These are phyloP conservation scores for Euptelea pleiosperma DNA, from an alignment of 164 flowering plant species.

Conservation along the genomic window DNA sequence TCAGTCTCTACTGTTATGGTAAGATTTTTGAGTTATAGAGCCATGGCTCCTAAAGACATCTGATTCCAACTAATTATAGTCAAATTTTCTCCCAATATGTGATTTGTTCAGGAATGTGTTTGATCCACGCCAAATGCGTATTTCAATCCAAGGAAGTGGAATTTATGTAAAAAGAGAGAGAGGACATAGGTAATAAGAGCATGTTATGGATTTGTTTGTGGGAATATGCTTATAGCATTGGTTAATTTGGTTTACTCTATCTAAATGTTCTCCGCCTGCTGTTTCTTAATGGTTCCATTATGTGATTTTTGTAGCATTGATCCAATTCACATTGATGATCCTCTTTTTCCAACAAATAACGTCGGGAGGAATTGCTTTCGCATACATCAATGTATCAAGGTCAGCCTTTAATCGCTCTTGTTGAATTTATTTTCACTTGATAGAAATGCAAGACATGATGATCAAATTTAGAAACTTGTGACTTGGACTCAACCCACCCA, in stretches of 20 bases:
- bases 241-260: neutral
- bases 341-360: slow-evolving; percentile 86
- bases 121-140: slow-evolving; percentile 98
- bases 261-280: neutral
- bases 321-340: slow-evolving; percentile 94
- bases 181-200: slow-evolving; percentile 60
- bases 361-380: slow-evolving; percentile 96
- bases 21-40: neutral
- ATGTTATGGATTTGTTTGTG: slow-evolving; percentile 7
- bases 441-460: too few species aligned
- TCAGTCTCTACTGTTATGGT: neutral
- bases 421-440: slow-evolving; percentile 3
- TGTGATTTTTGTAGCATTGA: slow-evolving; percentile 62
- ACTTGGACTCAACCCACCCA: too few species aligned
- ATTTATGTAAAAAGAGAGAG: slow-evolving; percentile 78
- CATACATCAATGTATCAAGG: slow-evolving; percentile 98
- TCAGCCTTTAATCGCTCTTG: slow-evolving; percentile 20
- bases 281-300: slow-evolving; percentile 6
- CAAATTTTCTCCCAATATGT: neutral
- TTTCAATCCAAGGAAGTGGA: slow-evolving; percentile 92
- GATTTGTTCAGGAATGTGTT: slow-evolving; percentile 67
- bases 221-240: neutral
- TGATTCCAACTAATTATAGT: neutral
- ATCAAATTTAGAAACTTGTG: too few species aligned
- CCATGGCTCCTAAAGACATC: neutral